Base-by-base conservation (phyloP, 2,329 filamentous ascomycete species). In the Pseudopithomyces chartarum region DNA sequence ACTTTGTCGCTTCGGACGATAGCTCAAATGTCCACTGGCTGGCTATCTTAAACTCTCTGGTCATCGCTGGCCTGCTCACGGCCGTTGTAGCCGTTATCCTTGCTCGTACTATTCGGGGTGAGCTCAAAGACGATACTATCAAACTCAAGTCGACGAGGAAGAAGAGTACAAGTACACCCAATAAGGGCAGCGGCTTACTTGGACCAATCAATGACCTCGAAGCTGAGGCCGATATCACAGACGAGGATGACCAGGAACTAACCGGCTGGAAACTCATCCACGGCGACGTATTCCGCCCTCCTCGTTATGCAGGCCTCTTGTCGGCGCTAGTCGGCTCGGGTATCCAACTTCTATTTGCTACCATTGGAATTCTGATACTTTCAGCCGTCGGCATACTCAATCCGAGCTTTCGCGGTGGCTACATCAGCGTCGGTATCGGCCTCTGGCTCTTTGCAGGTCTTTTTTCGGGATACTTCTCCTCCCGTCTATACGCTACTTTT, bases 241-340 rank as follows among this genome's bases (percentile, higher is more conserved):
- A 92, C 47, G 90, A 91, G 1, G 90, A 92, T 63, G 78, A 84
- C 0, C 92, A 96, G 67, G 92, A 96, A 65, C 84, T 90, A 26
- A 91, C 90, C 1, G 91, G 92, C 49, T 96, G 92, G 92, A 96
- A 96, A 74, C 80, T 95, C 15, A 82, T 96, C 2, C 91, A 96
- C 68, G 90, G 85, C n/a, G 92, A 96, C 73, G 90, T 96, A 3
- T 96, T 96, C 79, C 85, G 92, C 45, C 81, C 87, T 23, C 92
- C 92, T 0, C 75, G 81, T 2, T 85, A 86, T 61, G 90, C 90
- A 26, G 85, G 87, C 50, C 80, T 96, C 2, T 81, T 96, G 38
- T 91, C 92, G 0, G 91, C 92, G 1, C 79, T 96, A 7, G 82
- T 96, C 19, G 92, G 92, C 2, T 96, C 91, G 1, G 92, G 92